Conservation (phyloP, 169 alveolate genomes). For the Besnoitia besnoiti region DNA sequence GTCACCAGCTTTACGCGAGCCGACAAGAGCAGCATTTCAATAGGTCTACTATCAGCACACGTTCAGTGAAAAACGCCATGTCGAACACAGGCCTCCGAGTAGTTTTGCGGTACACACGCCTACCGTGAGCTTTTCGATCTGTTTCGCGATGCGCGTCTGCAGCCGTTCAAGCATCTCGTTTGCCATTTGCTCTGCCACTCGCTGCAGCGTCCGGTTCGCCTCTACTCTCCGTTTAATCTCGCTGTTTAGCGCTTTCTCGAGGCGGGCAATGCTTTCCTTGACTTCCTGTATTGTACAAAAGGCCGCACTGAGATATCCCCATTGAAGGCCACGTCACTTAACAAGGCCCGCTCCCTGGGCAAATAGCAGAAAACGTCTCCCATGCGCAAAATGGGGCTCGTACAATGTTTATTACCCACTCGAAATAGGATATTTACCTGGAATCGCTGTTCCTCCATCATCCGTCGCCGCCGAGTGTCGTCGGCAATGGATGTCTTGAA, state of each 20-base stretch:
- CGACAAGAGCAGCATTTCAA: no score
- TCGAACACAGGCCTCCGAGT: no score
- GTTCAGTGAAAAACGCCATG: no score
- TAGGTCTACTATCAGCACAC: no score
- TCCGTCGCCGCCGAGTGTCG: constrained; percentile 57
- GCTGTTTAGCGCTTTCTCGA: constrained; percentile 67
- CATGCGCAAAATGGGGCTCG: no score
- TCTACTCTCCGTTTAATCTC: constrained; percentile 71
- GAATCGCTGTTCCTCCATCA: constrained; percentile 63
- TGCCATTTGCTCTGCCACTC: constrained; percentile 70
- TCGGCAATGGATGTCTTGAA: constrained; percentile 67
- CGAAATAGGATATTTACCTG: constrained; percentile 33
- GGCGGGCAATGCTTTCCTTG: constrained; percentile 51
- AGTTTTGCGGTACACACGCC: no score
- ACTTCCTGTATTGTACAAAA: constrained; percentile 43
- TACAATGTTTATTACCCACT: no score
- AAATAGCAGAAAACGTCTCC: background rate
- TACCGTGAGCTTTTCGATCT: constrained; percentile 67
- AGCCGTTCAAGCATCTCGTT: constrained; percentile 72
- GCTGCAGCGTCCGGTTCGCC: constrained; percentile 67
- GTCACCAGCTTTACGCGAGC: no score
- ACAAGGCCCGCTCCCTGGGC: no score
- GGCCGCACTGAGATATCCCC: no score
- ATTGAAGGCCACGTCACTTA: no score
- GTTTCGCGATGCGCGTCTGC: constrained; percentile 61